These are phyloP conservation scores for Candida taoyuanica DNA, from an alignment of 805 yeast genomes.

Conservation along the genomic window DNA sequence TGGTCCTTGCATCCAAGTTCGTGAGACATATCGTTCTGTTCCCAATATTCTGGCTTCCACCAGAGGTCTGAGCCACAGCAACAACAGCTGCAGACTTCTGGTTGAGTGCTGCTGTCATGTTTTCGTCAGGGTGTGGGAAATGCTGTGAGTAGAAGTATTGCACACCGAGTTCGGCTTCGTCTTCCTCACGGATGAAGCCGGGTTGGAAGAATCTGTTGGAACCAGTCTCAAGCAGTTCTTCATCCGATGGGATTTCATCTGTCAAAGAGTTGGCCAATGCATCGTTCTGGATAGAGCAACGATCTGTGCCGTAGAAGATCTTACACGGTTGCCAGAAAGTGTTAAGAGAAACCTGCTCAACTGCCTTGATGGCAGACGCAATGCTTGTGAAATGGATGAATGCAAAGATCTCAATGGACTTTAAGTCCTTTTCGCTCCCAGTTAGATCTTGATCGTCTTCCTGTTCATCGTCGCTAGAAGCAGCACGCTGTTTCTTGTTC, in stretches of 20 bases:
- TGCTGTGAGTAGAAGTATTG: constrained; percentile 9
- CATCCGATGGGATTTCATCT: constrained; percentile 15
- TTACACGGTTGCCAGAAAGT: constrained; percentile 69
- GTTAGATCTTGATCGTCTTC: constrained; percentile 36
- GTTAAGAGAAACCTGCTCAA: constrained; percentile 64
- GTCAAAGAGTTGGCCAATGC: constrained; percentile 13
- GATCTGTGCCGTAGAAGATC: constrained; percentile 87
- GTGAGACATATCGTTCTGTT: constrained; percentile 71
- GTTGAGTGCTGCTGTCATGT: constrained; percentile 9
- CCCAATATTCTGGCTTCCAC: constrained; percentile 80
- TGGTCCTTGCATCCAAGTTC: constrained; percentile 57
- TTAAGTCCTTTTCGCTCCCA: constrained; percentile 31
- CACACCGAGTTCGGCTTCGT: constrained; percentile 3
- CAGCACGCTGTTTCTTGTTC: constrained; percentile 24
- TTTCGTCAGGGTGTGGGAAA: constrained; percentile 9
- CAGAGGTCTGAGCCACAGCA: constrained; percentile 35
- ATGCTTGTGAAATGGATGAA: constrained; percentile 87
- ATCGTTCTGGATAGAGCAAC: constrained; percentile 54
- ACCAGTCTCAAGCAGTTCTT: constrained; percentile 5
- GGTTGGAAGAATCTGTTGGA: constrained; percentile 51
- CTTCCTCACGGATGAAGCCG: constrained; percentile 9
- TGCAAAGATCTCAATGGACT: constrained; percentile 52
- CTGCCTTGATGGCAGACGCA: constrained; percentile 79
- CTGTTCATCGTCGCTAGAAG: constrained; percentile 32
- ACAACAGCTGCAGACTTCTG: constrained; percentile 14